Evolutionary conservation across 2,329 filamentous ascomycete genomes (phyloP).

Genomic region (Parastagonospora avenae): DNA sequence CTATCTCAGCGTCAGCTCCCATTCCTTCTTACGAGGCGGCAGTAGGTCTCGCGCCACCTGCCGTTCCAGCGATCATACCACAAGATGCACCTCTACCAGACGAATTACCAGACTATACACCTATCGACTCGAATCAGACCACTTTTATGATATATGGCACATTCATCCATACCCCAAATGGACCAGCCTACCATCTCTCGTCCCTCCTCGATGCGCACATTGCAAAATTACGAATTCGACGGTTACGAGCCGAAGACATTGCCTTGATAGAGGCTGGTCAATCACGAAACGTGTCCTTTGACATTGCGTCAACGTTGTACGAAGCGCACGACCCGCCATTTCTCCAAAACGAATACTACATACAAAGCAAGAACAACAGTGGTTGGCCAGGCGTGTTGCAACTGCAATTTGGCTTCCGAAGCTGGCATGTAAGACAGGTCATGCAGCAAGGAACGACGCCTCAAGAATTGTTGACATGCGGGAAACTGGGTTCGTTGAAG

Average conservation of each 20-base stretch:
- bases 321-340: constrained; percentile 33
- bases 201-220: constrained; percentile 27
- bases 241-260: constrained; percentile 25
- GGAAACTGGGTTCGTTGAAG: constrained; percentile 21
- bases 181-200: constrained; percentile 34
- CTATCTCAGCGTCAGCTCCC: constrained; percentile 1
- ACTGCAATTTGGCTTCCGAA: constrained; percentile 20
- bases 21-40: constrained; percentile 28
- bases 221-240: constrained; percentile 24
- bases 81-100: background rate
- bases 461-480: constrained; percentile 25
- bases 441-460: constrained; percentile 12
- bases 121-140: constrained; percentile 27
- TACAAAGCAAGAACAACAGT: constrained; percentile 16
- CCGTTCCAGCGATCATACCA: background rate
- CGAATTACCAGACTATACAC: constrained; percentile 25
- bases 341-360: constrained; percentile 25
- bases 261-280: constrained; percentile 13
- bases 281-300: constrained; percentile 24
- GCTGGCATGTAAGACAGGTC: constrained; percentile 26
- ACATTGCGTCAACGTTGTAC: constrained; percentile 21
- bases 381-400: constrained; percentile 25
- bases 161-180: constrained; percentile 29
- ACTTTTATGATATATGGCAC: constrained; percentile 30
- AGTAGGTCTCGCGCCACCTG: constrained; percentile 4